Percentiles rank a stretch among this genome's conserved stretches.
Evolutionary conservation across 2,329 filamentous ascomycete species (phyloP).

Genomic region (Ceratocystis papillata): DNA sequence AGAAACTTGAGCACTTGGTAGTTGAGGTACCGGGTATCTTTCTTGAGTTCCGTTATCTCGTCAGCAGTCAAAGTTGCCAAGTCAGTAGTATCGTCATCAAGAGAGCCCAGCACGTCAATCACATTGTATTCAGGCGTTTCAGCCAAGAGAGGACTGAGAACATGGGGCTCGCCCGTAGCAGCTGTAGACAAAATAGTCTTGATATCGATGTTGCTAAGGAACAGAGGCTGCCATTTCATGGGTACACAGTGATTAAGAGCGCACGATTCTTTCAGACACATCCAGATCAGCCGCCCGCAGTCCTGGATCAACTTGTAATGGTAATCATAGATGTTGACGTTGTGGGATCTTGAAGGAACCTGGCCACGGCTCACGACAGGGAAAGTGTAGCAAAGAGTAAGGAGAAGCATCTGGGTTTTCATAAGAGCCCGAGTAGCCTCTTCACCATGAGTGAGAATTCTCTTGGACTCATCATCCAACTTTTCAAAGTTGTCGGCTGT

Average conservation of each 20-base stretch:
- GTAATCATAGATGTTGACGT: slow-evolving; percentile 74
- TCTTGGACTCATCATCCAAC: slow-evolving; percentile 32
- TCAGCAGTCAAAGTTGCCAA: background rate
- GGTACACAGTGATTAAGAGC: slow-evolving; percentile 63
- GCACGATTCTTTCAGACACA: slow-evolving; percentile 77
- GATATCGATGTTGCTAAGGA: slow-evolving; percentile 24
- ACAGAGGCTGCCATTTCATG: slow-evolving; percentile 46
- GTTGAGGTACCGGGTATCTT: slow-evolving; percentile 50
- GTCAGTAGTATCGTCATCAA: slow-evolving; percentile 29
- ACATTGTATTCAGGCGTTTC: slow-evolving; percentile 21
- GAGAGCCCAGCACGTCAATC: slow-evolving; percentile 25
- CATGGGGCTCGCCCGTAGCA: slow-evolving; percentile 8
- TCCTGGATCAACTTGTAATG: slow-evolving; percentile 63
- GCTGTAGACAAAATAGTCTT: slow-evolving; percentile 15
- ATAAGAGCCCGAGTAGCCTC: slow-evolving; percentile 67
- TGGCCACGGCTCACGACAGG: slow-evolving; percentile 15
- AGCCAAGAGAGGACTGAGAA: slow-evolving; percentile 11
- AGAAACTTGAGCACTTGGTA: slow-evolving; percentile 65
- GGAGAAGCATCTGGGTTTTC: slow-evolving; percentile 61
- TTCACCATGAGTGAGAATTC: slow-evolving; percentile 55
- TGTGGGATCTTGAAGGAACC: slow-evolving; percentile 41
- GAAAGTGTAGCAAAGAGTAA: slow-evolving; percentile 22
- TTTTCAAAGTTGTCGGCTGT: slow-evolving; percentile 31
- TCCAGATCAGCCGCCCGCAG: slow-evolving; percentile 66
- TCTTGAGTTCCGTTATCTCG: slow-evolving; percentile 8